Evolutionary conservation across 345 rosid species (phyloP), one percentile per base, ranked within the genome.

Genomic region (Bruguiera parviflora): DNA sequence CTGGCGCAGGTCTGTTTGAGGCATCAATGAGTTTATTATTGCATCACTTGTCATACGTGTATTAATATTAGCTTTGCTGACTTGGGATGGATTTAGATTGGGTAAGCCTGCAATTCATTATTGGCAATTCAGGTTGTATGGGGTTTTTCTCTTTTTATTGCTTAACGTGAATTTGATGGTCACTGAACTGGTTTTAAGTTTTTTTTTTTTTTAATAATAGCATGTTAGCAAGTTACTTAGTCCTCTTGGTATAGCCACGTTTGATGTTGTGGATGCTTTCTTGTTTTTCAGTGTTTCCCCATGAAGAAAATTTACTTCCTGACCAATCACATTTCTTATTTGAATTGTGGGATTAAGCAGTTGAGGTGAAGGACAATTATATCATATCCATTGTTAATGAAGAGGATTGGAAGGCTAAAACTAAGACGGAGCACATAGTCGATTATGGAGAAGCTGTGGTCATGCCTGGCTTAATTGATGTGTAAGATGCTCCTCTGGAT

Each of bases 401-500:
- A 74, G 86, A 51, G 13, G 89, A 90, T 73, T 95, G 93, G 93
- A 70, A 46, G 51, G 81, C 73, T 63, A 66, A 71, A 29, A 78
- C 78, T 63, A 83, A 79, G 71, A 63, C 78, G 66, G 86, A 52
- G 29, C 75, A 85, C 59, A 78, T 84, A 43, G 60, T 93, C 63
- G 89, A 94, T 64, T 91, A 87, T 73, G 96, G 88, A 35, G 89
- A 94, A 60, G 97, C 97, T 61, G 96, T 94, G 11, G 78, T 91
- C 73, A 89, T 94, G 98, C 98, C 98, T 65, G 98, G 98, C 64
- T 73, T 94, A 78, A 72, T 94, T 75, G 98, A 94, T 69, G 96
- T 89, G 98, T 94, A 83, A 75, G 92, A 76, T 56, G 59, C 49
- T 43, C 19, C 49, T 43, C 19, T 43, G 49, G 49, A 43, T 43